These are phyloP conservation scores for Nitzschia putrida DNA, from an alignment of 108 stramenopile species.

Conservation along the genomic window DNA sequence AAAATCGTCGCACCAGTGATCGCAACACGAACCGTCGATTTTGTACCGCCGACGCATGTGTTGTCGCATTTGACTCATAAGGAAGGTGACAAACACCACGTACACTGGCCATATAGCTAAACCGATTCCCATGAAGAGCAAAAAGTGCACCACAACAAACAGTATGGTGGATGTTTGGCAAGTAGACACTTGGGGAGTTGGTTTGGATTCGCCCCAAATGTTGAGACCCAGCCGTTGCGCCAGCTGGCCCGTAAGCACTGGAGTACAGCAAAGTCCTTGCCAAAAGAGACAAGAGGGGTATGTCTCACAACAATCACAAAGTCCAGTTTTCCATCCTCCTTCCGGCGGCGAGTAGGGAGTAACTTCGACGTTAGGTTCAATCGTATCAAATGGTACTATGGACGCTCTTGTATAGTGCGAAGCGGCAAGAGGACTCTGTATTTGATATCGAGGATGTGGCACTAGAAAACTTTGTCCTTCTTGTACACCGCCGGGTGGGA, in stretches of 20 bases:
- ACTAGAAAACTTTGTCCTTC: slow-evolving; percentile 36
- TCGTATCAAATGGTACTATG: neutral
- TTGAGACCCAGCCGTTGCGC: slow-evolving; percentile 48
- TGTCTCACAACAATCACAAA: slow-evolving; percentile 24
- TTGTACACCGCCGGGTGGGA: slow-evolving; percentile 36
- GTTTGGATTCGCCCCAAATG: slow-evolving; percentile 22
- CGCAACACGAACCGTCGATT: slow-evolving; percentile 31
- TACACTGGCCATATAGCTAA: neutral
- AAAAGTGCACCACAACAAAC: neutral
- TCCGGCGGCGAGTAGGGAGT: neutral
- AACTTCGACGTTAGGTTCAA: neutral
- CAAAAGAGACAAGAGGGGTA: slow-evolving; percentile 11
- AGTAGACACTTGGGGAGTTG: slow-evolving; percentile 6
- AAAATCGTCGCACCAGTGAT: slow-evolving; percentile 39
- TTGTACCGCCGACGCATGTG: slow-evolving; percentile 35
- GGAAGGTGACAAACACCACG: slow-evolving; percentile 3
- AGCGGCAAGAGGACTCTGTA: no score
- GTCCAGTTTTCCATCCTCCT: slow-evolving; percentile 22
- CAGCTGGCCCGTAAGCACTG: slow-evolving; percentile 40
- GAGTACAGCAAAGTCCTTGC: slow-evolving; percentile 18
- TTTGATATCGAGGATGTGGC: slow-evolving; percentile 15
- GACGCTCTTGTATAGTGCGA: no score
- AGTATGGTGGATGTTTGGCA: neutral
- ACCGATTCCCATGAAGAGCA: neutral
- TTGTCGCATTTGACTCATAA: slow-evolving; percentile 17